Evolutionary conservation across 2,329 filamentous ascomycete species (phyloP), one percentile per base, ranked within the genome.

Genomic region (Fusarium beomiforme): DNA sequence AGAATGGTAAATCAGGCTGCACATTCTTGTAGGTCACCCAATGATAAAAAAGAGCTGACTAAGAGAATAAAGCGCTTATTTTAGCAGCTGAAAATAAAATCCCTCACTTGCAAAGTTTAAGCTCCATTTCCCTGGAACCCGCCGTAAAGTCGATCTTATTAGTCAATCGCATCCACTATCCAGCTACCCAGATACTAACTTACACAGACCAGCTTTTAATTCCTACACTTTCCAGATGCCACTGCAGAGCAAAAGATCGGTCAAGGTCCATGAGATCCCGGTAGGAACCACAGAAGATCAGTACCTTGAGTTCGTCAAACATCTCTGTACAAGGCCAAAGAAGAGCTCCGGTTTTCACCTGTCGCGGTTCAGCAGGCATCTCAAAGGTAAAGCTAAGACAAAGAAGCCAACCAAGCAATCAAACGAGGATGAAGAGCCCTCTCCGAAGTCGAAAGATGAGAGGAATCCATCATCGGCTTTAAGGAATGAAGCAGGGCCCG

Each of bases 331-430:
- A 7, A 29, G n/a, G 5, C 34, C 23, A 0, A 0, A 39, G 23
- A 51, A 4, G 31, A 0, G 6, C 9, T 17, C 19, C 0, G 12
- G 16, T 12, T 5, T 0, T 0, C 23, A 1, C 0, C 16, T 26
- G 1, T 7, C 19, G 12, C 3, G n/a, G 1, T 2, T 53, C 3
- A 9, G 2, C 1, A 17, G 5, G 8, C 19, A 6, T 24, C 6
- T 39, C 0, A 39, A 7, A 0, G 0, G 10, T n/a, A 53, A 39
- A 6, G 26, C 6, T 0, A 39, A 5, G 5, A 8, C 3, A 1
- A 1, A 2, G 10, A 2, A 2, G 8, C 10, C 23, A 16, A 2
- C 3, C 1, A 23, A 29, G 7, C 2, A 1, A 36, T 2, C 47
- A 11, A 2, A 8, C 0, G 5, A 24, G 10, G 4, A 36, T 5